Percentiles rank a stretch among this genome's conserved stretches.
These are phyloP conservation scores for Euphorbia peplus DNA, from an alignment of 345 rosid species.

Conservation along the genomic window DNA sequence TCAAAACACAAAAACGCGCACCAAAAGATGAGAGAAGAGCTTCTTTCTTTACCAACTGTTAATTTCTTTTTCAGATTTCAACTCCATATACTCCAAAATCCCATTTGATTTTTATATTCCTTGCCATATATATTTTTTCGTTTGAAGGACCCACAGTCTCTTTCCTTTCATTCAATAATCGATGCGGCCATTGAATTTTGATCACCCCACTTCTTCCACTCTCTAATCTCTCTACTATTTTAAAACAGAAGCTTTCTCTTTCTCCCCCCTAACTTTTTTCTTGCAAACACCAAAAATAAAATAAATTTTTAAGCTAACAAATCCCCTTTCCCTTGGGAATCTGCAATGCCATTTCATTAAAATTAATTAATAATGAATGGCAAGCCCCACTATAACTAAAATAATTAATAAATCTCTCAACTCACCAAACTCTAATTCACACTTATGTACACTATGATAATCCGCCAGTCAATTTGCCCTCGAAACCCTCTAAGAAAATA, in stretches of 20 bases:
- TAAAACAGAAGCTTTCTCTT: constrained; percentile 16
- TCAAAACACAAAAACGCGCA: no score
- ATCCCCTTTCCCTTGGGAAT: constrained; percentile 80
- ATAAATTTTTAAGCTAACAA: constrained; percentile 14
- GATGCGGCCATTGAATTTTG: constrained; percentile 43
- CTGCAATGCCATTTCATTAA: constrained; percentile 72
- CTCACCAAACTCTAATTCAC: constrained; percentile 41
- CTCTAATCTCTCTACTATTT: constrained; percentile 18
- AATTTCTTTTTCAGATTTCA: not conserved
- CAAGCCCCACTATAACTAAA: constrained; percentile 46
- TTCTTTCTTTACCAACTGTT: not conserved
- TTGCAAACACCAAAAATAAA: constrained; percentile 22
- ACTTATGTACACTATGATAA: constrained; percentile 24
- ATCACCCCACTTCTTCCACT: constrained; percentile 27
- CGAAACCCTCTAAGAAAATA: constrained; percentile 40
- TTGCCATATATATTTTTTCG: not conserved
- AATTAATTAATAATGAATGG: constrained; percentile 36
- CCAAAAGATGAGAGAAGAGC: no score
- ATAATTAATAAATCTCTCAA: constrained; percentile 33
- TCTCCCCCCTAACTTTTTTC: constrained; percentile 23
- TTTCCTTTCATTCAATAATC: constrained; percentile 34
- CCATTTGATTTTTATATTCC: constrained; percentile 7
- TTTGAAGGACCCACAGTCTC: constrained; percentile 38
- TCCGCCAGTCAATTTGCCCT: constrained; percentile 37
- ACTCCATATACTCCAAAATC: constrained; percentile 3